Evolutionary conservation across 176 grass and related monocot species (phyloP).

Genomic region (Leersia perrieri): DNA sequence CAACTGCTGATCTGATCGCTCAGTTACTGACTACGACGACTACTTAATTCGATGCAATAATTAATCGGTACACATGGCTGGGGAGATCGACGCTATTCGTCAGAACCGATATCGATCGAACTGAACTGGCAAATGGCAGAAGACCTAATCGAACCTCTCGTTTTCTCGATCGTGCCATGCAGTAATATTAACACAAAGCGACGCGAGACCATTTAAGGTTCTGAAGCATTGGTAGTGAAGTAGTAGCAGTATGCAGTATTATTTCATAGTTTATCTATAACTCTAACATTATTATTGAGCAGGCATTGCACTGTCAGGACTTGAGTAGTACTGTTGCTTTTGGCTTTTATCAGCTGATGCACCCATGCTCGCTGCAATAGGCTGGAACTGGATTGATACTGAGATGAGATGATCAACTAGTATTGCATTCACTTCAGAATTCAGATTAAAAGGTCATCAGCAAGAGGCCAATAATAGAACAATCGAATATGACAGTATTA

Average conservation of each 20-base stretch:
- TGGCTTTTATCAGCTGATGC: background rate
- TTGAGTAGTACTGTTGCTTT: background rate
- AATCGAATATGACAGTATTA: background rate
- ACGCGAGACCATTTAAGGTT: background rate
- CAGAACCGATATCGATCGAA: background rate
- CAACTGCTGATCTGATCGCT: background rate
- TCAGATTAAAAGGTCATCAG: background rate
- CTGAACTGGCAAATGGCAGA: background rate
- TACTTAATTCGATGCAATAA: background rate
- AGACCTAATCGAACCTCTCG: background rate
- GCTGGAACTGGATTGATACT: background rate
- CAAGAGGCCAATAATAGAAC: background rate
- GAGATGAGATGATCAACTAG: background rate
- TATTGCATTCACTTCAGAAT: background rate
- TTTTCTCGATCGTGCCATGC: background rate
- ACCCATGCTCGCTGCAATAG: background rate
- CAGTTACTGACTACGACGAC: background rate
- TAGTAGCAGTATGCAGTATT: background rate
- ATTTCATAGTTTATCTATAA: too few species aligned
- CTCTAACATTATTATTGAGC: background rate
- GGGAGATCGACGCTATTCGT: background rate
- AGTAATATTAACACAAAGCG: background rate
- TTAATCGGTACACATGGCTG: background rate
- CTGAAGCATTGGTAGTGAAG: background rate
- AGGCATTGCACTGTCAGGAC: background rate